Conservation (phyloP, 2,329 filamentous ascomycete species). For the Colletotrichum orbiculare region DNA sequence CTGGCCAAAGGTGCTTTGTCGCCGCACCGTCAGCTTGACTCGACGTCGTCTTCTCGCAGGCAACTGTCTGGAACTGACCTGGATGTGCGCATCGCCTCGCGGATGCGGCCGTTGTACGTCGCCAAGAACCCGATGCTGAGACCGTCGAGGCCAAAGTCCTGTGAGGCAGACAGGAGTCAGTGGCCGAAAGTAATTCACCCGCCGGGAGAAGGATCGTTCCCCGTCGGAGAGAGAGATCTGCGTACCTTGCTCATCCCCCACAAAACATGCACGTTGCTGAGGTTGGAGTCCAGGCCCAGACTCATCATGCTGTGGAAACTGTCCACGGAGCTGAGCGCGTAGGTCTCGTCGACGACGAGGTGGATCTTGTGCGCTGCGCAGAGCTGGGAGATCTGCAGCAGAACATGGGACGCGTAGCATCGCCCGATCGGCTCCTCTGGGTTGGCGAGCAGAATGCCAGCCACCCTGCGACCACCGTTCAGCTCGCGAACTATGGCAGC, state of each 20-base stretch:
- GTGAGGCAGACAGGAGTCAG: neutral
- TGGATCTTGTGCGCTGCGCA: slow-evolving; percentile 20
- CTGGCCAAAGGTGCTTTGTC: neutral
- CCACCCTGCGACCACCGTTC: neutral
- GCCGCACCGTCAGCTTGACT: neutral
- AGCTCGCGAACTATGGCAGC: slow-evolving; percentile 10
- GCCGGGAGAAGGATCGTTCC: neutral
- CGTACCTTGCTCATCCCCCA: slow-evolving; percentile 25
- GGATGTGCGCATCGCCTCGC: slow-evolving; percentile 9
- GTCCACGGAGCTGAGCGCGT: slow-evolving; percentile 10
- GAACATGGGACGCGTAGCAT: slow-evolving; percentile 18
- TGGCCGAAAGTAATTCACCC: neutral
- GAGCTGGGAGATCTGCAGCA: slow-evolving; percentile 13
- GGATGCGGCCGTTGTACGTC: slow-evolving; percentile 14
- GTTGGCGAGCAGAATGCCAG: slow-evolving; percentile 12
- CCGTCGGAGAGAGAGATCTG: neutral
- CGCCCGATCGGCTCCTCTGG: slow-evolving; percentile 19
- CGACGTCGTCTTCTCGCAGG: neutral
- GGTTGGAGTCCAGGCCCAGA: slow-evolving; percentile 13
- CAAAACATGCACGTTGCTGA: slow-evolving; percentile 20
- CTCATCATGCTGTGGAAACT: slow-evolving; percentile 22
- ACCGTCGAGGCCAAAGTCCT: slow-evolving; percentile 21
- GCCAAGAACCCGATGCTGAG: slow-evolving; percentile 10
- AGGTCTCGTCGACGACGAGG: slow-evolving; percentile 22
- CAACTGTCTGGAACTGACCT: neutral